Conservation (phyloP, 768 basidiomycete genomes). For the Agrocybe praecox region DNA sequence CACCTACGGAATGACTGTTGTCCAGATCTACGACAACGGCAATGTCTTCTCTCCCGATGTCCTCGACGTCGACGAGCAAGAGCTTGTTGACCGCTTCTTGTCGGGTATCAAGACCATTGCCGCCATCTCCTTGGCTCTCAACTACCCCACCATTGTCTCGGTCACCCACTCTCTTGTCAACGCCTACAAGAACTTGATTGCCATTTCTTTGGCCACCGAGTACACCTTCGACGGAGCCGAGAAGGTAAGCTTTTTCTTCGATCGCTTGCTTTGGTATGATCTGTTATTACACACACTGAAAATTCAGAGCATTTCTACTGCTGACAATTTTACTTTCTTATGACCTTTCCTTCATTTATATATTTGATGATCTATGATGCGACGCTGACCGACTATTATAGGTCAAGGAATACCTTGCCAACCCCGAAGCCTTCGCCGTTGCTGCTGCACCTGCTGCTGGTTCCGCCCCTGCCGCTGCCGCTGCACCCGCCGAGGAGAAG, state of each 20-base stretch:
- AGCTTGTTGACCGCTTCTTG: conserved; percentile 91
- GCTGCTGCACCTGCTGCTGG: conserved; percentile 68
- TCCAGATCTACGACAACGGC: conserved; percentile 95
- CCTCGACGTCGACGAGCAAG: conserved; percentile 90
- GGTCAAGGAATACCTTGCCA: conserved; percentile 96
- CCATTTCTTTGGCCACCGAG: conserved; percentile 87
- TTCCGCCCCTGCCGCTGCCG: conserved; percentile 58
- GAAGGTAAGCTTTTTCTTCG: conserved; percentile 61
- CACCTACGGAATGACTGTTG: conserved; percentile 99
- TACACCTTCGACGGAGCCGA: conserved; percentile 93
- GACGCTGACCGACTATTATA: conserved; percentile 32
- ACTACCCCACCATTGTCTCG: conserved; percentile 96
- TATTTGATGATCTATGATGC: neutral
- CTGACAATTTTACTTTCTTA: conserved; percentile 30
- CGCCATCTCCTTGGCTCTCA: conserved; percentile 91
- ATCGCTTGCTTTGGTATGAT: conserved; percentile 29
- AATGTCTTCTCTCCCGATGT: conserved; percentile 89
- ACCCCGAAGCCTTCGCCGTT: conserved; percentile 96
- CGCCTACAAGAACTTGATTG: conserved; percentile 98
- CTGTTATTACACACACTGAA: conserved; percentile 68
- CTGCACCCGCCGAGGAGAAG: conserved; percentile 67
- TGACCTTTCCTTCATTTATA: conserved; percentile 21
- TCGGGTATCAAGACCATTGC: conserved; percentile 95
- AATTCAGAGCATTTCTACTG: conserved; percentile 66
- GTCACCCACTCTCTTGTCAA: conserved; percentile 96